A percentile compares a stretch with the other conserved stretches of the same genome.
Conservation (phyloP, 2,329 filamentous ascomycete genomes). For the Pyricularia pennisetigena region DNA sequence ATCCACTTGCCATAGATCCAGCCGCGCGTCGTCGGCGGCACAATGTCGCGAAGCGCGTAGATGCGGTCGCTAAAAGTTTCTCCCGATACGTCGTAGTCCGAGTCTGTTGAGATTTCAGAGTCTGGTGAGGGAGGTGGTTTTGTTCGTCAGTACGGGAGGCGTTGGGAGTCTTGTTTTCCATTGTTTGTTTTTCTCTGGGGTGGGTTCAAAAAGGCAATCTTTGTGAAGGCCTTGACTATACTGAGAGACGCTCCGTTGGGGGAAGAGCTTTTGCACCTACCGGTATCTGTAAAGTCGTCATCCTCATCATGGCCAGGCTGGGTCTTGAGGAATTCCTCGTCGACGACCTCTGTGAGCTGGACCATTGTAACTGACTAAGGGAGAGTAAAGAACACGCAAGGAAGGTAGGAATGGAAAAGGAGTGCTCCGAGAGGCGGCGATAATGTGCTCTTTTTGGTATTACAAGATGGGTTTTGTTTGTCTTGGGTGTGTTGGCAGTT, state of each 20-base stretch:
- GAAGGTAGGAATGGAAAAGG: background rate
- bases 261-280: slow-evolving; percentile 36
- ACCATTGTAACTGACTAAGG: slow-evolving; percentile 55
- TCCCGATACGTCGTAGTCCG: slow-evolving; percentile 51
- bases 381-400: background rate
- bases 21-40: slow-evolving; percentile 62
- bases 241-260: slow-evolving; percentile 14
- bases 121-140: slow-evolving; percentile 35
- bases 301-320: slow-evolving; percentile 66
- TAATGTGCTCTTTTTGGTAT: background rate
- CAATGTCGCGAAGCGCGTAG: slow-evolving; percentile 63
- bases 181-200: background rate
- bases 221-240: background rate
- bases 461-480: background rate
- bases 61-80: slow-evolving; percentile 60
- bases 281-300: slow-evolving; percentile 88
- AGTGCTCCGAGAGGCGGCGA: background rate
- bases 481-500: background rate
- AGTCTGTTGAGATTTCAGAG: slow-evolving; percentile 76
- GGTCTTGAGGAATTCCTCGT: slow-evolving; percentile 79
- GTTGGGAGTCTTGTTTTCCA: background rate
- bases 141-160: background rate
- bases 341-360: slow-evolving; percentile 91
- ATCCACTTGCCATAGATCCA: slow-evolving; percentile 53
- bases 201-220: background rate